Conservation (phyloP, 192 early-diverging fungal genomes). For the Entomortierella beljakovae region DNA sequence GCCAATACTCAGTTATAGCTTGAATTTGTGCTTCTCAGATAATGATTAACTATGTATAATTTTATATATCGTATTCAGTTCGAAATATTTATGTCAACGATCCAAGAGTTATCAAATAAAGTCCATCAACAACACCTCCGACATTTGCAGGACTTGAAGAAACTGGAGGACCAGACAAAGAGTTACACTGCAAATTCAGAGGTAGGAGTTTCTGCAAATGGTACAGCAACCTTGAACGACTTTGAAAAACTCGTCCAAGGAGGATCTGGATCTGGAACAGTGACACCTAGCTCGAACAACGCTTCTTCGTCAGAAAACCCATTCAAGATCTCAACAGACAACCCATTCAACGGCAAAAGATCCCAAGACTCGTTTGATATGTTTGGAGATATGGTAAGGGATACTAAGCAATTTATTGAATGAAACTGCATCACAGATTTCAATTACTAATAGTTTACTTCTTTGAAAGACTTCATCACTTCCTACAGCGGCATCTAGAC, state of each 20-base stretch:
- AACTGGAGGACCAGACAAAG: slow-evolving; percentile 62
- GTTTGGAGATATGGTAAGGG: slow-evolving; percentile 50
- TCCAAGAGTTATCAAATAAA: slow-evolving; percentile 63
- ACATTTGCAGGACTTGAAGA: slow-evolving; percentile 69
- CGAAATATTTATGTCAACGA: slow-evolving; percentile 69
- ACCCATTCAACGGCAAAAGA: slow-evolving; percentile 23
- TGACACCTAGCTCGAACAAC: slow-evolving; percentile 9
- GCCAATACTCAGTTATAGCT: background rate
- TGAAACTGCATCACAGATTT: background rate
- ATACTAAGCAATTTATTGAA: background rate
- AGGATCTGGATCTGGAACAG: slow-evolving; percentile 9
- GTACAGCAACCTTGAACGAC: slow-evolving; percentile 39
- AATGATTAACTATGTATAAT: background rate
- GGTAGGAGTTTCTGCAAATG: slow-evolving; percentile 24
- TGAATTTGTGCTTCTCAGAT: background rate
- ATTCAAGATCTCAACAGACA: slow-evolving; percentile 52
- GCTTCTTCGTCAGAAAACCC: slow-evolving; percentile 36
- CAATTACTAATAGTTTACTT: background rate
- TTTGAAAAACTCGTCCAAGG: slow-evolving; percentile 55
- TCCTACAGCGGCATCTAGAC: slow-evolving; percentile 20
- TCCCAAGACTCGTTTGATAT: slow-evolving; percentile 39
- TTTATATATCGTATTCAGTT: slow-evolving; percentile 54
- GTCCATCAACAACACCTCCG: slow-evolving; percentile 71
- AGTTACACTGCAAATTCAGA: slow-evolving; percentile 43
- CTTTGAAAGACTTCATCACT: slow-evolving; percentile 19